phyloP scores from a whole-genome alignment of 257 asterid species.

The Solanum etuberosum region DNA sequence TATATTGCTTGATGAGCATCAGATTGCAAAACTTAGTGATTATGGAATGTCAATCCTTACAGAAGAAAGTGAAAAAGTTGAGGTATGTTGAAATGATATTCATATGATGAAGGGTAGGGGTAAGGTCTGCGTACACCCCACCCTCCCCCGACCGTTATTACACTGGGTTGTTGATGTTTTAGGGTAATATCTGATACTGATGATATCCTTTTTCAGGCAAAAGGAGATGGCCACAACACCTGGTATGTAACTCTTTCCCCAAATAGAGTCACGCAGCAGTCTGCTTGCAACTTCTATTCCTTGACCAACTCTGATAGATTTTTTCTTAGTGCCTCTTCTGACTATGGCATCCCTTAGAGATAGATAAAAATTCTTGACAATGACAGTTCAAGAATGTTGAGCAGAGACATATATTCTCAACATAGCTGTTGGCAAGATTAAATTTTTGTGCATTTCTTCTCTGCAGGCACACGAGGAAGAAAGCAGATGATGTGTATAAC shows the following conservation, averaged over 20 bases:
- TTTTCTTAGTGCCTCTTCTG: neutral
- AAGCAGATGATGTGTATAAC: constrained; percentile 60
- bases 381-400: neutral
- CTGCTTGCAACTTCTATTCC: neutral
- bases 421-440: neutral
- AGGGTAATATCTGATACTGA: neutral
- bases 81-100: constrained; percentile 16
- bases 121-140: neutral
- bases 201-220: neutral
- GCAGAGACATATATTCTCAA: neutral
- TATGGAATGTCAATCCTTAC: constrained; percentile 54
- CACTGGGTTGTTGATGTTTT: neutral
- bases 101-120: neutral
- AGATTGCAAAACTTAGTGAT: constrained; percentile 58
- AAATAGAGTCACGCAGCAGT: neutral
- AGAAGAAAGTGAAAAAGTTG: constrained; percentile 31
- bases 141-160: neutral
- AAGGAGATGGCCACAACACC: neutral
- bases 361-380: neutral
- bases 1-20: constrained; percentile 44
- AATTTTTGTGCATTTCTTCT: neutral
- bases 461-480: constrained; percentile 47
- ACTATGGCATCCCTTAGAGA: neutral
- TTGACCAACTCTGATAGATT: neutral
- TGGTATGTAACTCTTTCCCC: neutral